Conservation (phyloP, 208 protist genomes). For the Leishmania braziliensis region DNA sequence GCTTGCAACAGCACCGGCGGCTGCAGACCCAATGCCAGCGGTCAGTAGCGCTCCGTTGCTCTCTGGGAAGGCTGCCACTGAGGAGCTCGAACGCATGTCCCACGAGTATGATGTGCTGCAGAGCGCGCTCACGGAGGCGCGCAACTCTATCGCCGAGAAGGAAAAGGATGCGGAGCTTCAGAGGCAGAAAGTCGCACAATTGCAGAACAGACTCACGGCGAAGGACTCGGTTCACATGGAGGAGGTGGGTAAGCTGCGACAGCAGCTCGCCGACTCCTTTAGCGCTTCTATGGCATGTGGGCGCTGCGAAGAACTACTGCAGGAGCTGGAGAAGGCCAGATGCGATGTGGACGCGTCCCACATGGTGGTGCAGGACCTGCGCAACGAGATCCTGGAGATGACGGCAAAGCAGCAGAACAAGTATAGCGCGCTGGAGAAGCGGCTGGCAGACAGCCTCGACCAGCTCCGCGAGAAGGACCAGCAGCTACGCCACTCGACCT, state of each 20-base stretch:
- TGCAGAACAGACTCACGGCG: slow-evolving; percentile 24
- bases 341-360: slow-evolving; percentile 24
- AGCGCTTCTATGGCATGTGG: slow-evolving; percentile 20
- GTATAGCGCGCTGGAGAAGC: slow-evolving; percentile 38
- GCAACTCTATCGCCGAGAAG: slow-evolving; percentile 44
- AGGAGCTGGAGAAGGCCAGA: slow-evolving; percentile 28
- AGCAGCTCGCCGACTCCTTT: slow-evolving; percentile 30
- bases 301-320: slow-evolving; percentile 25
- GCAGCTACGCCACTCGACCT: slow-evolving; percentile 35
- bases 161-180: slow-evolving; percentile 58
- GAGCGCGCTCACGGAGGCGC: slow-evolving; percentile 39
- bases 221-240: slow-evolving; percentile 25
- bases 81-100: slow-evolving; percentile 24
- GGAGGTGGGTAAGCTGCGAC: slow-evolving; percentile 20
- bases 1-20: not conserved
- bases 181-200: slow-evolving; percentile 29
- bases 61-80: slow-evolving; percentile 11
- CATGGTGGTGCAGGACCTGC: slow-evolving; percentile 28
- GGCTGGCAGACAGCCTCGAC: slow-evolving; percentile 42
- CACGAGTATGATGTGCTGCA: slow-evolving; percentile 46
- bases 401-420: slow-evolving; percentile 43
- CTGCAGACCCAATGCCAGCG: not conserved
- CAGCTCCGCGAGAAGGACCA: slow-evolving; percentile 34
- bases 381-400: slow-evolving; percentile 29
- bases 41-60: not conserved